Evolutionary conservation across 2,329 filamentous ascomycete genomes (phyloP), one percentile per base, ranked within the genome.

Genomic region (Penicillium sp.): DNA sequence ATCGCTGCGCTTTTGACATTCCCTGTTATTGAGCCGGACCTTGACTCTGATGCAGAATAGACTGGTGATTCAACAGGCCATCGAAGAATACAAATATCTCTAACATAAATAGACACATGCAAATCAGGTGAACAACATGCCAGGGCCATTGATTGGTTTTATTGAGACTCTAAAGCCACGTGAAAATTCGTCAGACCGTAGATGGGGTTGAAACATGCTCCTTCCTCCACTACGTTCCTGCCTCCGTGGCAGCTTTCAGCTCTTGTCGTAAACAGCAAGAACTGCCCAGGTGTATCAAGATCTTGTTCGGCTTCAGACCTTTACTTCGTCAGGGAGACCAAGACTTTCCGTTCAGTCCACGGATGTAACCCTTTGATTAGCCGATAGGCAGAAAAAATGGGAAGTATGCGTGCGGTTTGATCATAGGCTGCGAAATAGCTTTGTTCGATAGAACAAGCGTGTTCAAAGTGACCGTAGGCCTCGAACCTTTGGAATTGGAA

Each of bases 1-100:
- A 88, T 99, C 59, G 94, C 93, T 16, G 92, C 92, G 1, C 88
- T 97, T 29, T 77, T 97, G 61, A 97, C 93, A 13, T 99, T 92
- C 71, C 92, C 94, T 0, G 82, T 97, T 37, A 77, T 84, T 18
- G 92, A 95, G 63, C 78, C 95, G 43, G 90, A 96, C 60, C 87
- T 92, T 34, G 86, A 88, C 2, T 85, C 77, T 9, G 78, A 79
- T 16, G 80, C 79, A 13, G 76, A 78, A 29, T 76, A 52, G 22
- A 45, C 11, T 5, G 10, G 14, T 11, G 0, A n/a, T 22, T 24
- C 14, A 31, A n/a, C 6, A 2, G 3, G 13, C 34, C 16, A 20
- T 49, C 2, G 3, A 49, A 29, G 16, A 20, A 49, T 26, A 29
- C 11, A 29, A 37, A 37, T 16, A 20, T 29, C 8, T 49, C n/a